phyloP scores from a whole-genome alignment of 495 filamentous ascomycete genomes.

The Haplographium delicatum region DNA sequence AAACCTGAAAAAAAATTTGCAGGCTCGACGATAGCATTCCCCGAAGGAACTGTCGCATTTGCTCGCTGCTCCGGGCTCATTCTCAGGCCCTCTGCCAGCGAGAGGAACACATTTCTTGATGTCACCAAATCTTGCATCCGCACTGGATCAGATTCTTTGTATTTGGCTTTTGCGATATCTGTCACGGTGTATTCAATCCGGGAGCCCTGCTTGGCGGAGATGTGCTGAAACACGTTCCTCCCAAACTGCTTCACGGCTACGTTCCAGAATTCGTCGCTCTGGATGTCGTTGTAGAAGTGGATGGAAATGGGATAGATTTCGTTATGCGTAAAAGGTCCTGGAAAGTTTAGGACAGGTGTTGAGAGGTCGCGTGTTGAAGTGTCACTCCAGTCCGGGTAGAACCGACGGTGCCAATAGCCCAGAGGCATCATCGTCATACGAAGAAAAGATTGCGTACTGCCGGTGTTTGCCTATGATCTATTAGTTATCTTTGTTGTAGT shows the following conservation, averaged over 20 bases:
- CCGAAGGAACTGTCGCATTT: too few relatives aligned
- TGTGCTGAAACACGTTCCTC: not conserved
- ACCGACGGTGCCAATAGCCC: slow-evolving; percentile 1
- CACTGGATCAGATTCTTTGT: not conserved
- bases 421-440: not conserved
- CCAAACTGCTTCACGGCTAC: slow-evolving; percentile 2
- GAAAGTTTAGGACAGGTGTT: not conserved
- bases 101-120: too few relatives aligned
- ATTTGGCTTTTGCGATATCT: not conserved
- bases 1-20: too few relatives aligned
- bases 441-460: not conserved
- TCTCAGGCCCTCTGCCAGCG: too few relatives aligned
- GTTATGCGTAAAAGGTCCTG: not conserved
- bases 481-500: not conserved
- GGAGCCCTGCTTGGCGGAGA: slow-evolving; percentile 1
- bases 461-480: slow-evolving; percentile 2
- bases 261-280: slow-evolving; percentile 11
- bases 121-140: not conserved
- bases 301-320: slow-evolving; percentile 8
- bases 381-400: not conserved
- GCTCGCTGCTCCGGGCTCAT: too few relatives aligned
- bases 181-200: not conserved
- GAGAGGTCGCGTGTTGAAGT: too few relatives aligned
- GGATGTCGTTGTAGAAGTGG: slow-evolving; percentile 10
- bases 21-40: too few relatives aligned